Percentiles rank a stretch among this genome's conserved stretches.
Conservation (phyloP, 352 stramenopile species). For the Phytopythium sindhum region DNA sequence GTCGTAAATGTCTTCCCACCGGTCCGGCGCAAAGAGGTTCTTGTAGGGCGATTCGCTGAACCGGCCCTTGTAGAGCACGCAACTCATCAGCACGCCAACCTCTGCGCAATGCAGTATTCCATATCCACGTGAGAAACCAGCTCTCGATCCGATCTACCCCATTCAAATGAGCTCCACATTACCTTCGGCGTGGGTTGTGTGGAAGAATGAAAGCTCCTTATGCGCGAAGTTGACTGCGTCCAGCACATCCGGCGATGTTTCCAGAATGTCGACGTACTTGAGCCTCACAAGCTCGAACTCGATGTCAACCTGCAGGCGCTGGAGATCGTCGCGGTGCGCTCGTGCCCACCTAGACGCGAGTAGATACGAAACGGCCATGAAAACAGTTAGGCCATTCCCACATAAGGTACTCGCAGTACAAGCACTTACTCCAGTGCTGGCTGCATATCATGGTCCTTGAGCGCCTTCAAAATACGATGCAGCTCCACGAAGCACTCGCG, state of each 20-base stretch:
- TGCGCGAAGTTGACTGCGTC: conserved; percentile 67
- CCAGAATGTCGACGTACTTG: conserved; percentile 76
- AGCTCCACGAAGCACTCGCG: conserved; percentile 68
- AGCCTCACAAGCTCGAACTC: conserved; percentile 84
- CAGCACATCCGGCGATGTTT: conserved; percentile 60
- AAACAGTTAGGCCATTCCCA: not conserved
- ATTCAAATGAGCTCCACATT: not conserved
- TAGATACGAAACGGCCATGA: conserved; percentile 3
- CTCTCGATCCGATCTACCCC: not conserved
- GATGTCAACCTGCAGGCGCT: conserved; percentile 54
- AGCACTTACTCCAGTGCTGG: conserved; percentile 58
- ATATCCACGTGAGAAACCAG: not conserved
- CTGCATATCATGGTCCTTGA: conserved; percentile 61
- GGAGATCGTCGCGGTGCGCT: conserved; percentile 48
- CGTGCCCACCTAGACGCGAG: conserved; percentile 48
- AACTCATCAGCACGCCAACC: conserved; percentile 77
- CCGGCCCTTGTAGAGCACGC: conserved; percentile 70
- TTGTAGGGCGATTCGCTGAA: conserved; percentile 80
- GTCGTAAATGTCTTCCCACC: conserved; percentile 73
- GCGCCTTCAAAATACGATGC: conserved; percentile 56
- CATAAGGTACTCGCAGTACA: not conserved
- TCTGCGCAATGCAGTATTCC: conserved; percentile 24
- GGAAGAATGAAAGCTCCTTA: conserved; percentile 58
- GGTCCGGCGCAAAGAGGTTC: conserved; percentile 58
- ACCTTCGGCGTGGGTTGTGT: conserved; percentile 60